phyloP scores from a whole-genome alignment of 1,284 basidiomycete species.

The Ustilago esculenta region DNA sequence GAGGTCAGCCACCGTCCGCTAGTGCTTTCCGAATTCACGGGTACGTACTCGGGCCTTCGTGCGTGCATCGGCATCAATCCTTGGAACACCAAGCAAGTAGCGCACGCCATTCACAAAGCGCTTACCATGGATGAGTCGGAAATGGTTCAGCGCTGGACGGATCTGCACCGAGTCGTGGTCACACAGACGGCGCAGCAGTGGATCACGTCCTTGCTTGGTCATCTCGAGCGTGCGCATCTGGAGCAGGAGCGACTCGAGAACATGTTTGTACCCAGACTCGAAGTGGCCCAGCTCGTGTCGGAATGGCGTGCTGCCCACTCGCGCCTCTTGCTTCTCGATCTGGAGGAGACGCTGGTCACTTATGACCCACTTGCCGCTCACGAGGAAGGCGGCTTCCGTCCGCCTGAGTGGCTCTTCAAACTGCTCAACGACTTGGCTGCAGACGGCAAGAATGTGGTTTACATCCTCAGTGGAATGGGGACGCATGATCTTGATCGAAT shows the following conservation, averaged over 20 bases:
- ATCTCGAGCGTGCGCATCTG: constrained; percentile 61
- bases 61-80: constrained; percentile 86
- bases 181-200: constrained; percentile 87
- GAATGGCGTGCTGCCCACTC: constrained; percentile 70
- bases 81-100: constrained; percentile 67
- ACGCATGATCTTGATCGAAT: constrained; percentile 73
- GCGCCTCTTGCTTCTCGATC: constrained; percentile 78
- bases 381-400: constrained; percentile 69
- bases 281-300: constrained; percentile 65
- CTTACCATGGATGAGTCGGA: constrained; percentile 81
- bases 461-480: constrained; percentile 80
- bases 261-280: constrained; percentile 62
- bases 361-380: constrained; percentile 61
- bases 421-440: constrained; percentile 74
- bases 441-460: constrained; percentile 79
- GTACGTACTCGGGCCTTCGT: constrained; percentile 84
- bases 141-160: constrained; percentile 80
- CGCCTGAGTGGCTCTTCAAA: constrained; percentile 73
- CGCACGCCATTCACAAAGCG: constrained; percentile 78
- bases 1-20: constrained; percentile 75
- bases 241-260: constrained; percentile 60
- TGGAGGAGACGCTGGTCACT: constrained; percentile 79
- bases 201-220: constrained; percentile 77
- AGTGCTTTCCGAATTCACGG: constrained; percentile 80
- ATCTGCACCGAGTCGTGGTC: constrained; percentile 84